phyloP scores from a whole-genome alignment of 1,284 basidiomycete genomes.

The Microbotryum intermedium region DNA sequence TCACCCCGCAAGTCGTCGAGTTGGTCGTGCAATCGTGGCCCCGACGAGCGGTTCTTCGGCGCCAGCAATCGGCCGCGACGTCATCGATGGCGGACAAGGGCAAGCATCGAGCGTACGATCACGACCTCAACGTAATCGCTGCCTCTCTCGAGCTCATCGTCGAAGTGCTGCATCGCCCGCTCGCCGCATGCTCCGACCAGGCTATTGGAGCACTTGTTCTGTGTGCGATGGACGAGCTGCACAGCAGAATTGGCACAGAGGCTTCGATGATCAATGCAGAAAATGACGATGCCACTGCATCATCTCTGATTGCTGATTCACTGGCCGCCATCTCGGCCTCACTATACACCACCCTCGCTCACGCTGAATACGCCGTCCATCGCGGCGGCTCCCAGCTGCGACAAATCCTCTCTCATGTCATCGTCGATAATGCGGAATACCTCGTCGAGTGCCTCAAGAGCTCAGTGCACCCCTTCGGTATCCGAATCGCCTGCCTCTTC shows the following conservation, averaged over 20 bases:
- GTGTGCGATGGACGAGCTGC: slow-evolving; percentile 1
- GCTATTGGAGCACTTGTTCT: background rate
- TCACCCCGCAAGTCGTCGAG: slow-evolving; percentile 3
- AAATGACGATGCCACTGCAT: background rate
- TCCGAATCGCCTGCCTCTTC: slow-evolving; percentile 1
- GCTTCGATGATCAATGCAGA: background rate
- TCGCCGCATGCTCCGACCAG: background rate
- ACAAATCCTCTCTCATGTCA: background rate
- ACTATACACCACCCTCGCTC: too few relatives aligned
- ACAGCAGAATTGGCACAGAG: background rate
- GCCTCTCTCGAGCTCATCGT: slow-evolving; percentile 1
- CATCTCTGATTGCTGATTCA: too few relatives aligned
- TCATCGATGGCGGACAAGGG: slow-evolving; percentile 1
- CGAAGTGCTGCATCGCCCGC: background rate
- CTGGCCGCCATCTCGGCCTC: too few relatives aligned
- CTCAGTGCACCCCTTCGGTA: background rate
- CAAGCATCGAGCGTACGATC: slow-evolving; percentile 3
- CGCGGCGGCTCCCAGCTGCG: background rate
- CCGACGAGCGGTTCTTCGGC: background rate
- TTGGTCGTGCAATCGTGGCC: slow-evolving; percentile 19
- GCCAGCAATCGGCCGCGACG: background rate
- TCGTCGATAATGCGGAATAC: background rate
- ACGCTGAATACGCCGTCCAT: background rate
- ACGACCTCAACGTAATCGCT: background rate
- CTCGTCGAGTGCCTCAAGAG: background rate